Evolutionary conservation across 148 eudicot genomes (phyloP).

Genomic region (Vaccinium myrtillus): DNA sequence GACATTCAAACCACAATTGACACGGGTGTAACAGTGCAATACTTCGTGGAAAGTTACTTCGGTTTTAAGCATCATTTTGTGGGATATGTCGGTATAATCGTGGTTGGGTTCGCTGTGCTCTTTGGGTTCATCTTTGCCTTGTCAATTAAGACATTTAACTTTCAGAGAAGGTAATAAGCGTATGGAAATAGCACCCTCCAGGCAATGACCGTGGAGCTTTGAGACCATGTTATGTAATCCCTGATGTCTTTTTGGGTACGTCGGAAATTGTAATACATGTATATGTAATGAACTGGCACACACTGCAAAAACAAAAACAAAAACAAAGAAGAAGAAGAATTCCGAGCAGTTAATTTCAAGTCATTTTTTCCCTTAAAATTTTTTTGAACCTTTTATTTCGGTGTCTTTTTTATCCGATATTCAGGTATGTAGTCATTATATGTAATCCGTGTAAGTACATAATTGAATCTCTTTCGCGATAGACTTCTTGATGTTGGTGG

Average conservation of each 20-base stretch:
- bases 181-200: not conserved
- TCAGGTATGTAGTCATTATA: too few species aligned
- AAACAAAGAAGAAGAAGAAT: not conserved
- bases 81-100: conserved; percentile 42
- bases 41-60: conserved; percentile 39
- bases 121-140: conserved; percentile 53
- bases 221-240: not conserved
- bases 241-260: too few species aligned
- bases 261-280: too few species aligned
- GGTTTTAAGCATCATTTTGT: conserved; percentile 47
- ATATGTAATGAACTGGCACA: not conserved
- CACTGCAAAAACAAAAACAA: too few species aligned
- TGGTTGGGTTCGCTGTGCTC: conserved; percentile 36
- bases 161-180: conserved; percentile 44
- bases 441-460: too few species aligned
- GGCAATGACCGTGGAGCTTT: not conserved
- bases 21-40: conserved; percentile 34
- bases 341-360: not conserved
- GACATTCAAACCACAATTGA: conserved; percentile 28
- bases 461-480: too few species aligned
- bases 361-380: too few species aligned
- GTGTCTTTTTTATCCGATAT: too few species aligned
- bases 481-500: too few species aligned
- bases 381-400: too few species aligned
- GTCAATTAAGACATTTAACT: conserved; percentile 50